Conservation (phyloP, 2,329 filamentous ascomycete species). For the Penicillium sumatraense region DNA sequence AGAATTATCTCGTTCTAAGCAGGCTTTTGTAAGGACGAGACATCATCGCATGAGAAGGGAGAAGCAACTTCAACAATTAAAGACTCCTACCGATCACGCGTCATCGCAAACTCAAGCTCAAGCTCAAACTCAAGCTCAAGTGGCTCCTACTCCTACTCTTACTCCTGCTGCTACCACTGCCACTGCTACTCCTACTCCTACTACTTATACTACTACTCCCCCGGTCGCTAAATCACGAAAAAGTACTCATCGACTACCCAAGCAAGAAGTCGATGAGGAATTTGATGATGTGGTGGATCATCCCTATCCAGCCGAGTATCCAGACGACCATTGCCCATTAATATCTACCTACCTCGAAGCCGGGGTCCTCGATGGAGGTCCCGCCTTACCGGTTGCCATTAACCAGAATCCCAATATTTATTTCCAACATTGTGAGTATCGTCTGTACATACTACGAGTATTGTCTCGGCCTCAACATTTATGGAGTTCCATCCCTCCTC, state of each 20-base stretch:
- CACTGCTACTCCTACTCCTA: neutral
- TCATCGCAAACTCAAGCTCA: neutral
- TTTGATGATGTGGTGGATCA: neutral
- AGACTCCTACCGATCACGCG: neutral
- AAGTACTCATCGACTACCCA: neutral
- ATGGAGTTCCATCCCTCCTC: neutral
- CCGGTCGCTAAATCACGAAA: neutral
- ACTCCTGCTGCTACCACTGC: neutral
- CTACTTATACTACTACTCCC: neutral
- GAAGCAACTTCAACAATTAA: constrained; percentile 5
- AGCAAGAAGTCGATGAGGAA: neutral
- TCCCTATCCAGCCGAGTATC: neutral
- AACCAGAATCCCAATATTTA: constrained; percentile 22
- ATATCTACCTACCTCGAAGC: neutral
- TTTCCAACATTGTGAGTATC: constrained; percentile 24
- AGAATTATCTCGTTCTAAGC: constrained; percentile 6
- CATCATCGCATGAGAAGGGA: constrained; percentile 10
- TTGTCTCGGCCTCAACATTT: no score
- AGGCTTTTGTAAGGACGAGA: constrained; percentile 8
- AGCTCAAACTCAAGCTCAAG: no score
- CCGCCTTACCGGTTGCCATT: neutral
- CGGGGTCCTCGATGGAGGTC: neutral
- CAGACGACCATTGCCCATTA: neutral
- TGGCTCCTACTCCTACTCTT: neutral
- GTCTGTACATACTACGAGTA: neutral